Evolutionary conservation across 352 stramenopile genomes (phyloP).

Genomic region (Phytophthora idaei): DNA sequence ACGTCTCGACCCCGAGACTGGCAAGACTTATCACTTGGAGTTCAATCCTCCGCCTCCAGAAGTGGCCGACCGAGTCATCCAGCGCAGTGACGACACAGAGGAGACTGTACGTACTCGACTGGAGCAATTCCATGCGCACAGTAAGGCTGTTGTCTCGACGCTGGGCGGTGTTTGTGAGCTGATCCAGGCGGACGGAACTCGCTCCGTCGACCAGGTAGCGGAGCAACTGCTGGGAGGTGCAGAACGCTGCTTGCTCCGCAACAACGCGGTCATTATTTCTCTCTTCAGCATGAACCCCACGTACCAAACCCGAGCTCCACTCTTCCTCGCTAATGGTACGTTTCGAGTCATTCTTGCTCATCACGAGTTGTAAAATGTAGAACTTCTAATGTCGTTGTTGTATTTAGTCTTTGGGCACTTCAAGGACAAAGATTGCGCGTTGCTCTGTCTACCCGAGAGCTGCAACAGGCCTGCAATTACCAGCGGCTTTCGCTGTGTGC

Average conservation of each 20-base stretch:
- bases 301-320: slow-evolving; percentile 45
- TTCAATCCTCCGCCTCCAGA: slow-evolving; percentile 79
- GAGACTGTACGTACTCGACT: slow-evolving; percentile 90
- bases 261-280: slow-evolving; percentile 62
- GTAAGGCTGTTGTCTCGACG: slow-evolving; percentile 45
- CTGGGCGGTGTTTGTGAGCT: slow-evolving; percentile 55
- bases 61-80: slow-evolving; percentile 66
- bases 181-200: slow-evolving; percentile 52
- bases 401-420: slow-evolving; percentile 61
- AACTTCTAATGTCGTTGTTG: not conserved
- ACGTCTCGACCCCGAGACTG: slow-evolving; percentile 90
- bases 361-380: not conserved
- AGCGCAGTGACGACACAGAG: slow-evolving; percentile 87
- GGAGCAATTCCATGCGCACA: slow-evolving; percentile 84
- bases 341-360: not conserved
- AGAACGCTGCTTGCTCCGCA: slow-evolving; percentile 58
- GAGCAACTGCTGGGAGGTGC: slow-evolving; percentile 57
- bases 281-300: slow-evolving; percentile 55
- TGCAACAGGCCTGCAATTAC: slow-evolving; percentile 47
- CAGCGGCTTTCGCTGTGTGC: slow-evolving; percentile 53
- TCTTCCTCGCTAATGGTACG: slow-evolving; percentile 67
- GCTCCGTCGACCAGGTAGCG: slow-evolving; percentile 57
- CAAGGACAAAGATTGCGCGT: slow-evolving; percentile 58
- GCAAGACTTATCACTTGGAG: slow-evolving; percentile 92
- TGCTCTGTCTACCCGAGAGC: slow-evolving; percentile 57